Percentiles rank a stretch among this genome's conserved stretches.
Evolutionary conservation across 2,329 filamentous ascomycete genomes (phyloP).

Genomic region (Thielaviopsis musarum): DNA sequence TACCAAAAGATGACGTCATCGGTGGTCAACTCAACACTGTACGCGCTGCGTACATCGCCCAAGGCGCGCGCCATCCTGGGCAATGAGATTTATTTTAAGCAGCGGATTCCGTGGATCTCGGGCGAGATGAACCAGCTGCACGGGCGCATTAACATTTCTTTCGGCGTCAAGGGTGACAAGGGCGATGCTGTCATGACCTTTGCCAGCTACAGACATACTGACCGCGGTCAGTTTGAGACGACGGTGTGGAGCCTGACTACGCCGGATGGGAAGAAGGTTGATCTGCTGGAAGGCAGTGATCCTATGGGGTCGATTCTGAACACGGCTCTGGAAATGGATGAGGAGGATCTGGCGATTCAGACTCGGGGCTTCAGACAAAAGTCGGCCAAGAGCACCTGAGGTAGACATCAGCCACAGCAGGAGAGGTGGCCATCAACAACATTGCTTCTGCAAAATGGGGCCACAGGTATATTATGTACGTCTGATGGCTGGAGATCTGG

Average conservation of each 20-base stretch:
- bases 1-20: constrained; percentile 91
- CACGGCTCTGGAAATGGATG: constrained; percentile 20
- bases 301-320: constrained; percentile 43
- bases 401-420: too few relatives aligned
- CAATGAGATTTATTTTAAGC: constrained; percentile 69
- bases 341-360: constrained; percentile 23
- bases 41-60: constrained; percentile 70
- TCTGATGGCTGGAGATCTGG: too few relatives aligned
- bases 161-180: constrained; percentile 69
- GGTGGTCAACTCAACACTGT: constrained; percentile 74
- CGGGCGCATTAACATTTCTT: constrained; percentile 73
- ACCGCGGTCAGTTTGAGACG: constrained; percentile 60
- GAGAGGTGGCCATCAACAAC: too few relatives aligned
- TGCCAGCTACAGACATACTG: constrained; percentile 48
- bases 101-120: constrained; percentile 66
- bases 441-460: too few relatives aligned
- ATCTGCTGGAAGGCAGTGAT: constrained; percentile 57
- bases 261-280: constrained; percentile 41
- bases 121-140: constrained; percentile 88
- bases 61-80: constrained; percentile 63
- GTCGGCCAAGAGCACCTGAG: constrained; percentile 4
- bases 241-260: constrained; percentile 75
- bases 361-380: constrained; percentile 37
- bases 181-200: constrained; percentile 62
- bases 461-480: too few relatives aligned